These are phyloP conservation scores for Paracorniculantispora psalliotae DNA, from an alignment of 2,329 filamentous ascomycete genomes.

Conservation along the genomic window DNA sequence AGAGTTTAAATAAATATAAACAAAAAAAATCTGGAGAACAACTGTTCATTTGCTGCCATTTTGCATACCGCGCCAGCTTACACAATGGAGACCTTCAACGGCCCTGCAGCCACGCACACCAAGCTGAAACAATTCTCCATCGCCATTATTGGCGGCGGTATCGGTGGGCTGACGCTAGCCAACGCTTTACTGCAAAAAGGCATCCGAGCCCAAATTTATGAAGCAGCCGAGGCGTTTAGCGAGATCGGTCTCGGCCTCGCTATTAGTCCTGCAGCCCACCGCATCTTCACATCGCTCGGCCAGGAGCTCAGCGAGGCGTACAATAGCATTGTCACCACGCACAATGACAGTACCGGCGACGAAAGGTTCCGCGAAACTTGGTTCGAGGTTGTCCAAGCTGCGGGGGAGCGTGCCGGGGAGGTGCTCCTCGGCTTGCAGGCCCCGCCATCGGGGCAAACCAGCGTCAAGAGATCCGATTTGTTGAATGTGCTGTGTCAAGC, in stretches of 20 bases:
- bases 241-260: conserved; percentile 9
- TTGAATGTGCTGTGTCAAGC: not conserved
- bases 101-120: no score
- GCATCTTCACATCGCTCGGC: conserved; percentile 5
- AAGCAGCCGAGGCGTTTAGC: conserved; percentile 1
- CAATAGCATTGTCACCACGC: not conserved
- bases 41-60: no score
- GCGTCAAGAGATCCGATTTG: not conserved
- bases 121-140: not conserved
- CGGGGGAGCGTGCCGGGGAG: not conserved
- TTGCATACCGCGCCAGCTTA: no score
- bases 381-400: not conserved
- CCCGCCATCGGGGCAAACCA: not conserved
- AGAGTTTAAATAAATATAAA: no score
- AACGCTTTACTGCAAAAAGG: not conserved
- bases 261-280: conserved; percentile 2
- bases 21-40: no score
- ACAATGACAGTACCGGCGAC: not conserved
- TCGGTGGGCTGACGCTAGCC: conserved; percentile 8
- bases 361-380: not conserved
- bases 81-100: no score
- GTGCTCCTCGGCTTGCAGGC: not conserved
- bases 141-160: conserved; percentile 12
- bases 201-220: conserved; percentile 2
- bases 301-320: not conserved